Evolutionary conservation across 768 basidiomycete genomes (phyloP).

Genomic region (Agrocybe chaxingu): DNA sequence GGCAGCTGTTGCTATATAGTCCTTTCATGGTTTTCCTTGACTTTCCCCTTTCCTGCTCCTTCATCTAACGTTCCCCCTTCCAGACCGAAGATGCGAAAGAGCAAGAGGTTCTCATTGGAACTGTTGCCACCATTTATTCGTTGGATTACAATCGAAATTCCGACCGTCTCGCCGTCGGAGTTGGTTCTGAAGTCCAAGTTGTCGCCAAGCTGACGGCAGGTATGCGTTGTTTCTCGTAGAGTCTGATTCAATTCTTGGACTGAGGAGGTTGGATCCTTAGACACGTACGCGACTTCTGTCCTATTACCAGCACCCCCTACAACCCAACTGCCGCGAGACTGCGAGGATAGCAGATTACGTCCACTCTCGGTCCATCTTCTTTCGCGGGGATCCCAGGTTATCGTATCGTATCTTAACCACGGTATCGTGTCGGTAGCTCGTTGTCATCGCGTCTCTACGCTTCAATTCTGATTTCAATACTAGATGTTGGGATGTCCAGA

Average conservation of each 20-base stretch:
- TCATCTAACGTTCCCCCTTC: no score
- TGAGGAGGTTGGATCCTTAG: not conserved
- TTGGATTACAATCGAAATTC: not conserved
- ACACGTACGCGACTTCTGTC: not conserved
- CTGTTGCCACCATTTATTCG: not conserved
- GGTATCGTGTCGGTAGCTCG: not conserved
- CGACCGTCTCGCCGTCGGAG: not conserved
- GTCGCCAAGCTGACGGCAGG: no score
- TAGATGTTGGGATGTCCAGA: not conserved
- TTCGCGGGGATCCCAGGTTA: not conserved
- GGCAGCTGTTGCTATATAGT: no score
- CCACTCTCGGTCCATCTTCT: not conserved
- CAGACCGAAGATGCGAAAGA: no score
- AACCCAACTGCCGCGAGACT: not conserved
- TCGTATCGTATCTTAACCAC: not conserved
- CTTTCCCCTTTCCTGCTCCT: no score
- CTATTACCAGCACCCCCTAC: not conserved
- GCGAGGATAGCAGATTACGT: not conserved
- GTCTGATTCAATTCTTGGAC: not conserved
- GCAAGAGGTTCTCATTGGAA: not conserved
- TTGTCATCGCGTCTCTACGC: not conserved
- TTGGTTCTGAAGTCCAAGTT: not conserved
- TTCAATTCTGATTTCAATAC: not conserved
- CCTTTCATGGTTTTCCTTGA: no score
- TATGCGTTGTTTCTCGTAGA: no score